Evolutionary conservation across 2,329 filamentous ascomycete genomes (phyloP), one percentile per base, ranked within the genome.

Genomic region (Thelonectria olida): DNA sequence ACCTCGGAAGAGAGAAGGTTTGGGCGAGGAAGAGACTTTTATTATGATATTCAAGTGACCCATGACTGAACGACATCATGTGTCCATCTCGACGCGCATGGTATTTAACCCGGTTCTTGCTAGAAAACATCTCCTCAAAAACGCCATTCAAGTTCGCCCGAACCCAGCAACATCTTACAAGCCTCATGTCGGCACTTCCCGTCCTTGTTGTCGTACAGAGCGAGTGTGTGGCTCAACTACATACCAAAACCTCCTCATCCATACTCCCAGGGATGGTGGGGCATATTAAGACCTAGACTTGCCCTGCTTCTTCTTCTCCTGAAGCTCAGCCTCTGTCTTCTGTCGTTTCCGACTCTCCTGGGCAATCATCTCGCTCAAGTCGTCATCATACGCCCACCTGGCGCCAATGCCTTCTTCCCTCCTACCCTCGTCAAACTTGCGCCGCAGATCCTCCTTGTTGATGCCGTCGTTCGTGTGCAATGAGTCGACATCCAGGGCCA

Each of bases 321-420:
- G 84, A 75, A 89, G 88, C 78, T 97, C 93, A 76, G 92, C 89
- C 70, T 97, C 94, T 67, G 91, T 88, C 85, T 94, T 96, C 75
- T 94, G 86, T 75, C 93, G 87, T 85, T 98, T 98, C 67, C 93
- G 86, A 73, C 90, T 93, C 80, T 98, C 96, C 72, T 92, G 90
- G 12, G 93, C 93, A 80, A 99, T 97, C 92, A 99, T 96, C 72
- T 97, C 92, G 71, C 90, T 95, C 58, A 99, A 79, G 74, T 97
- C 95, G 69, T 98, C 95, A 75, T 97, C 92, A 78, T 85, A 83
- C 59, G 88, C 86, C 87, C 90, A 93, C 71, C 88, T 85, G 20
- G 88, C 87, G 34, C 90, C 89, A 22, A 85, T 76, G 17, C 89
- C 88, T 74, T 91, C 90, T 66, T 90, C 85, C 60, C 81, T 83